Conservation (phyloP, 2,329 filamentous ascomycete genomes). For the Zasmidium citrigriseum region DNA sequence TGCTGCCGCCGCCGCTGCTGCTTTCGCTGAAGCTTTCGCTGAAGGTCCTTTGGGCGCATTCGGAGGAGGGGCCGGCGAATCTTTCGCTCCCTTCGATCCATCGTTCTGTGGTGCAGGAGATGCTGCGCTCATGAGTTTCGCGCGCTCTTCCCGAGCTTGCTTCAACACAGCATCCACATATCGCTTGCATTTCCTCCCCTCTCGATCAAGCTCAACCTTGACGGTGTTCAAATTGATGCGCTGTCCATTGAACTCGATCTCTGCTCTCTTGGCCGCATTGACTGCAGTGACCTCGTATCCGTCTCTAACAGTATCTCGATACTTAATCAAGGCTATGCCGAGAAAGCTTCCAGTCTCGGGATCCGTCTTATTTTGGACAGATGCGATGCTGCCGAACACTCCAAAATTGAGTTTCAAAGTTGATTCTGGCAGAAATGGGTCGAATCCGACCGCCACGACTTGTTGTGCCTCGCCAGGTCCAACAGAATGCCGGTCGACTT, state of each 20-base stretch:
- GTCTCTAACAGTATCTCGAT: constrained; percentile 67
- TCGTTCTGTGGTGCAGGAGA: constrained; percentile 30
- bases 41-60: constrained; percentile 86
- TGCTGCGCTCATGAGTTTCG: constrained; percentile 39
- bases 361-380: constrained; percentile 92
- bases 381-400: constrained; percentile 81
- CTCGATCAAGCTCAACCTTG: constrained; percentile 83
- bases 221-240: constrained; percentile 77
- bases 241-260: constrained; percentile 73
- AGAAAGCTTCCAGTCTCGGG: constrained; percentile 92
- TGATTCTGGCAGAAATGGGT: constrained; percentile 79
- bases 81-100: constrained; percentile 33
- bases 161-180: constrained; percentile 75
- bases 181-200: constrained; percentile 77
- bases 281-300: constrained; percentile 66
- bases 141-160: constrained; percentile 64
- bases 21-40: constrained; percentile 45
- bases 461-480: constrained; percentile 88
- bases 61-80: constrained; percentile 68
- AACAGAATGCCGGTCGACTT: constrained; percentile 82
- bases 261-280: constrained; percentile 78
- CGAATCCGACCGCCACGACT: constrained; percentile 93
- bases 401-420: constrained; percentile 71
- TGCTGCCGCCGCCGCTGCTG: constrained; percentile 26
- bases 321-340: constrained; percentile 89